Percentiles rank a stretch among this genome's conserved stretches.
Evolutionary conservation across 1,284 basidiomycete species (phyloP).

Genomic region (Microbotryum lychnidis-dioicae): DNA sequence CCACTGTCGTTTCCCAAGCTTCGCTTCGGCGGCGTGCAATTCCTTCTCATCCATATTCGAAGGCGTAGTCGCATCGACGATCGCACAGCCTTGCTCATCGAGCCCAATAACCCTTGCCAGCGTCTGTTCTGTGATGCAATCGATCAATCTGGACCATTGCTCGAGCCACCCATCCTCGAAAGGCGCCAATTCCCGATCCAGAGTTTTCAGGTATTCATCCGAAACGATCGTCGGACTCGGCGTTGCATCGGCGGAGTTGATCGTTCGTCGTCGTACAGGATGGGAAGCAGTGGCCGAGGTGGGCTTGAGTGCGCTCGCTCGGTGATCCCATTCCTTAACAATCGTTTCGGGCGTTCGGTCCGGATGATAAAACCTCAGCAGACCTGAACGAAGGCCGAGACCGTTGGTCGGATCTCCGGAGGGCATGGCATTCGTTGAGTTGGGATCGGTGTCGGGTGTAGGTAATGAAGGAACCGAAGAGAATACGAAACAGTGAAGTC

Average conservation of each 20-base stretch:
- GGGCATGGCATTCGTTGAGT: neutral
- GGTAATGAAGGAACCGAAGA: slow-evolving; percentile 20
- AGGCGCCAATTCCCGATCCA: slow-evolving; percentile 42
- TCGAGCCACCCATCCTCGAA: slow-evolving; percentile 40
- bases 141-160: slow-evolving; percentile 38
- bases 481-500: slow-evolving; percentile 33
- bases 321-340: slow-evolving; percentile 23
- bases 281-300: too few species aligned
- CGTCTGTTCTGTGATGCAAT: slow-evolving; percentile 32
- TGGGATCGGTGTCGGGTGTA: neutral
- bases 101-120: slow-evolving; percentile 36
- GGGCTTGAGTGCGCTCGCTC: too few species aligned
- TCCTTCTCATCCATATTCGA: slow-evolving; percentile 19
- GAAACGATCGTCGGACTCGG: slow-evolving; percentile 12
- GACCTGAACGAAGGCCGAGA: too few species aligned
- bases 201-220: slow-evolving; percentile 38
- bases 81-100: slow-evolving; percentile 36
- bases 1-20: slow-evolving; percentile 14
- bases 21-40: slow-evolving; percentile 3
- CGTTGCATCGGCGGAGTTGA: neutral
- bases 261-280: neutral
- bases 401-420: slow-evolving; percentile 1
- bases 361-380: neutral
- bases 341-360: slow-evolving; percentile 7
- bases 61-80: slow-evolving; percentile 34